These are phyloP conservation scores for Phytophthora syringae DNA, from an alignment of 352 stramenopile species.

Conservation along the genomic window DNA sequence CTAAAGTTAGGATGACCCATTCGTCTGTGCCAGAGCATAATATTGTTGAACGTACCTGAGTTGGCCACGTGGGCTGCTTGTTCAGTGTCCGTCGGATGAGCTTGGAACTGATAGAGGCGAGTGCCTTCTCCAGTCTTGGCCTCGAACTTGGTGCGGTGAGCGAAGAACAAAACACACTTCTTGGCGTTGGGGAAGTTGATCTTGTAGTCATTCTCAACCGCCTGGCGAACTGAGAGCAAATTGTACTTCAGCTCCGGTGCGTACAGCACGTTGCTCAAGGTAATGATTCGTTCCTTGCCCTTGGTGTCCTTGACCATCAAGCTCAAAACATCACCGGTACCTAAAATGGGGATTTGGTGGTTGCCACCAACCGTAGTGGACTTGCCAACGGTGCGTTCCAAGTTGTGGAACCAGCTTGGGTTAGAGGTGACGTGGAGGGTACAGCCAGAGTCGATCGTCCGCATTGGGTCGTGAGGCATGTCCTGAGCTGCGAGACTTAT, in stretches of 20 bases:
- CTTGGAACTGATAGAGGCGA: constrained; percentile 18
- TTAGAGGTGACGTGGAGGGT: background rate
- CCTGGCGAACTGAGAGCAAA: constrained; percentile 17
- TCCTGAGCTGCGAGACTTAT: background rate
- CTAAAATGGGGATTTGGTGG: too few species aligned
- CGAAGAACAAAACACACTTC: constrained; percentile 21
- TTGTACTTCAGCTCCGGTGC: constrained; percentile 14
- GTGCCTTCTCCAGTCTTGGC: constrained; percentile 6
- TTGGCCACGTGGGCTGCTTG: background rate
- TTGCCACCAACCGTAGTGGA: too few species aligned
- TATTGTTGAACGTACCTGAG: constrained; percentile 2
- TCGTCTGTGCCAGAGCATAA: constrained; percentile 13
- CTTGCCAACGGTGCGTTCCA: too few species aligned
- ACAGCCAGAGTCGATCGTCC: background rate
- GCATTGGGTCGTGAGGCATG: constrained; percentile 1
- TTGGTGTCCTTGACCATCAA: background rate
- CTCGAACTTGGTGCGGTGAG: constrained; percentile 11
- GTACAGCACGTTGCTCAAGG: too few species aligned
- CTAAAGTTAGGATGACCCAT: constrained; percentile 7
- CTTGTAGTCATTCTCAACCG: constrained; percentile 16
- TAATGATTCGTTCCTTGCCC: background rate
- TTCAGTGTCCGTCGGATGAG: background rate
- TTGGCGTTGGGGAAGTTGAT: constrained; percentile 27
- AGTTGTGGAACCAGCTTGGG: background rate
- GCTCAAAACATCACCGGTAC: too few species aligned